These are phyloP conservation scores for Gamsiella multidivaricata DNA, from an alignment of 192 early-diverging fungal genomes.

Conservation along the genomic window DNA sequence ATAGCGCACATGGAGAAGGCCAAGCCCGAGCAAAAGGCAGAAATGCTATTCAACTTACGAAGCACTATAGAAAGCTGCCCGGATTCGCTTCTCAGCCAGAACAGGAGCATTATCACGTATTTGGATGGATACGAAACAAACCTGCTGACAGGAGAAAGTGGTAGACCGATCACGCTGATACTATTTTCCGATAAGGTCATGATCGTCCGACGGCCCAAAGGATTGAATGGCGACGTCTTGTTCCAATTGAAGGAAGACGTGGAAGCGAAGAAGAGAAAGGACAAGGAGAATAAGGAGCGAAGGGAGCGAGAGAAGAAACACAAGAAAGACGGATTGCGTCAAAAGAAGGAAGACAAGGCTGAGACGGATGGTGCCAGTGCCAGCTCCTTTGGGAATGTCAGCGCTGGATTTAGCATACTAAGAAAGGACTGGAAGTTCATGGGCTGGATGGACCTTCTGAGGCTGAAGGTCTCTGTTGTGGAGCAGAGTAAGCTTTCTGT, in stretches of 20 bases:
- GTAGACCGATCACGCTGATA: constrained; percentile 29
- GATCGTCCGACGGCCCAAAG: constrained; percentile 28
- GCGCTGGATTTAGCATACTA: neutral
- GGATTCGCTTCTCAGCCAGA: constrained; percentile 32
- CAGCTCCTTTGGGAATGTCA: neutral
- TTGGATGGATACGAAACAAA: constrained; percentile 37
- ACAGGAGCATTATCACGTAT: constrained; percentile 15
- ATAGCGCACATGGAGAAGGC: constrained; percentile 35
- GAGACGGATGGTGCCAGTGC: neutral
- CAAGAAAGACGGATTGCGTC: neutral
- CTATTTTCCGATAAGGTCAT: constrained; percentile 48
- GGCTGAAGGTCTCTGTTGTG: constrained; percentile 20
- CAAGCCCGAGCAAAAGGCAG: constrained; percentile 23
- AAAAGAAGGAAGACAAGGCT: neutral
- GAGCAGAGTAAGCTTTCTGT: constrained; percentile 40
- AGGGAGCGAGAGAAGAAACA: neutral
- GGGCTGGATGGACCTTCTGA: constrained; percentile 38
- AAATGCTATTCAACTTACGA: constrained; percentile 30
- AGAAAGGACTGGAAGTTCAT: constrained; percentile 44
- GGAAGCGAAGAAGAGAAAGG: constrained; percentile 3
- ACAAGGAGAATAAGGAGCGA: constrained; percentile 8
- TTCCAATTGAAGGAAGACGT: constrained; percentile 8
- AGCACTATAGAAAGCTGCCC: constrained; percentile 30
- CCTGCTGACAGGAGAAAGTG: constrained; percentile 29
- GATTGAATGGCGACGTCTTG: constrained; percentile 3